Evolutionary conservation across 129 eudicot species (phyloP).

Genomic region (Kitagawia praeruptora): DNA sequence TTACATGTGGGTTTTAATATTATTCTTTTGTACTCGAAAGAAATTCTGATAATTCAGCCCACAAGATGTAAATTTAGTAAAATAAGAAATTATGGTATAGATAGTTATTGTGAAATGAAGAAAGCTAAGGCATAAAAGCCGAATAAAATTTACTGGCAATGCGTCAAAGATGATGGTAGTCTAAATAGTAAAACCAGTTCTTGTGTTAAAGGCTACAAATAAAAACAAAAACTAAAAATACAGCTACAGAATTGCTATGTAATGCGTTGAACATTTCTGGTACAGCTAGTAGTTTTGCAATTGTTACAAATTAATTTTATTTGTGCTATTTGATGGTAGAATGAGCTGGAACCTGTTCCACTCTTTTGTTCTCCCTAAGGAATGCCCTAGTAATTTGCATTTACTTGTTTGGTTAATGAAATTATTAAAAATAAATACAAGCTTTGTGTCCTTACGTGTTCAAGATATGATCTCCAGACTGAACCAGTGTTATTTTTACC

Average conservation of each 20-base stretch:
- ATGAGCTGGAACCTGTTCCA: neutral
- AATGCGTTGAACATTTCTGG: neutral
- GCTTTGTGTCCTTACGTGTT: slow-evolving; percentile 49
- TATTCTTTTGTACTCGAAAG: neutral
- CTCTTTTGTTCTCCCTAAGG: neutral
- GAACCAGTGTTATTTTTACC: slow-evolving; percentile 59
- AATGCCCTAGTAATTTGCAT: neutral
- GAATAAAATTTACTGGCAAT: neutral
- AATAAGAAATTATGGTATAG: neutral
- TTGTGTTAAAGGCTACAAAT: neutral
- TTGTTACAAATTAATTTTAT: neutral
- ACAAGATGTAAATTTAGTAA: neutral
- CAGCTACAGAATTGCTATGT: neutral
- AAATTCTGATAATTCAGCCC: neutral
- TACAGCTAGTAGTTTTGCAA: neutral
- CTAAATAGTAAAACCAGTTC: neutral
- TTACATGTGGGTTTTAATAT: neutral
- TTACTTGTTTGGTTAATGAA: neutral
- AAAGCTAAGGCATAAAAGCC: neutral
- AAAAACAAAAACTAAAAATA: neutral
- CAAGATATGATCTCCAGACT: slow-evolving; percentile 90
- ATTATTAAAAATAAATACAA: neutral
- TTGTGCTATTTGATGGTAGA: neutral
- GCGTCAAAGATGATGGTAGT: neutral
- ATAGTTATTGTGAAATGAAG: neutral